Evolutionary conservation across 768 basidiomycete species (phyloP), one percentile per base, ranked within the genome.

Genomic region (Podaxis sp.): DNA sequence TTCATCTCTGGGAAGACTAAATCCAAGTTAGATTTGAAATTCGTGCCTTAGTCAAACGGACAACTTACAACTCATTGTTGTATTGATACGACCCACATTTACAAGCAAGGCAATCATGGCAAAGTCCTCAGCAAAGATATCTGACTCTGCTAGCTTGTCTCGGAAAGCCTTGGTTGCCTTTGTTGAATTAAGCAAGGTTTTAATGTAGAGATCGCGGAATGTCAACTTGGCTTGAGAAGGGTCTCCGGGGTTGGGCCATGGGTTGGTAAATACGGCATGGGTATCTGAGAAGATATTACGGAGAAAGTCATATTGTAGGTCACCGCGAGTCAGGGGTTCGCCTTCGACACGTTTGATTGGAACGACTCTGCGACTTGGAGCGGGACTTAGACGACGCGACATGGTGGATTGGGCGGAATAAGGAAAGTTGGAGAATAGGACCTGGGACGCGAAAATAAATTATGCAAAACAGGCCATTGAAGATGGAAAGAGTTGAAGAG

Each of bases 281-380:
- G 78, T 76, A 77, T 95, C 87, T 63, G 80, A 80, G 76, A 96
- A 96, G 68, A 96, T 85, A 74, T 80, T 77, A 67, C 87, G 70
- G 59, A 96, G 87, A 57, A 95, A 82, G 76, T 95, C 92, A 73
- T 86, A 89, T 74, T 92, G 89, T 52, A 92, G 80, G 74, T 92
- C 90, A 40, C 74, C 74, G 54, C 90, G 83, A 51, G 83, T 83
- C 22, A 92, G 76, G 40, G 89, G 87, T 67, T 88, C 86, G 38
- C 86, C 87, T 68, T 91, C 88, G 40, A 75, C 74, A 68, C 80
- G 82, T 71, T 87, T 82, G 64, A 85, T 77, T 59, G 81, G 76
- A 22, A 79, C 65, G 5, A 74, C 71, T 72, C 81, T 82, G 63
- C 79, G 76, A 17, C 12, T 42, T 15, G 73, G 76, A 64, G 70